Percentiles rank a stretch among this genome's conserved stretches.
phyloP scores from a whole-genome alignment of 2,329 filamentous ascomycete species.

The Delphinella strobiligena region DNA sequence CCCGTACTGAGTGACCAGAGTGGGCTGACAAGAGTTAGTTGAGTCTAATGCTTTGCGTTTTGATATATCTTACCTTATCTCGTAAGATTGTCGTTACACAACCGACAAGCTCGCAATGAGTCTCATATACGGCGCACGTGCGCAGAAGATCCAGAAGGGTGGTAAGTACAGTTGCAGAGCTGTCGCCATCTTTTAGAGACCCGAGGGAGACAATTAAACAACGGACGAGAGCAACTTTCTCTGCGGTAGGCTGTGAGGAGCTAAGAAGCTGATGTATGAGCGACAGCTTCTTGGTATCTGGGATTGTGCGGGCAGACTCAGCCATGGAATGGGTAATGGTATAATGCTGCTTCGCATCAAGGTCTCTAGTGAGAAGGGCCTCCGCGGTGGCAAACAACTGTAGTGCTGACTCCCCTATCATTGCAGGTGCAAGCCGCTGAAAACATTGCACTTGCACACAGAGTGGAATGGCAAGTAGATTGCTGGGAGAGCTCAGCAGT shows the following conservation, averaged over 20 bases:
- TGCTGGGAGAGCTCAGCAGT: neutral
- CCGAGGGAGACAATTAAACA: constrained; percentile 2
- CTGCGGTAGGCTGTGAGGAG: constrained; percentile 2
- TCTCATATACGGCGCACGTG: constrained; percentile 1
- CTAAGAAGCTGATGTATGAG: constrained; percentile 1
- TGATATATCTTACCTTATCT: constrained; percentile 11
- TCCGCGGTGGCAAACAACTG: constrained; percentile 4
- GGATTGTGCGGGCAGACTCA: neutral
- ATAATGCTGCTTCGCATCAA: constrained; percentile 4
- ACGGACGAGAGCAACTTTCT: constrained; percentile 2
- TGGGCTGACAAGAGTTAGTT: constrained; percentile 16
- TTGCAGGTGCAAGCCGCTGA: constrained; percentile 1
- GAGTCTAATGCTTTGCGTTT: no score
- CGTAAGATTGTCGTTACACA: constrained; percentile 8
- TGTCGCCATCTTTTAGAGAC: neutral
- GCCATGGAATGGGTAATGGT: constrained; percentile 2
- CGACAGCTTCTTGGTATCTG: constrained; percentile 1
- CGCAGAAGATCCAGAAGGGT: constrained; percentile 2
- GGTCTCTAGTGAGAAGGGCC: neutral
- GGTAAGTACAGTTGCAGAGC: constrained; percentile 2
- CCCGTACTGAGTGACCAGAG: constrained; percentile 30
- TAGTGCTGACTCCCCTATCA: neutral
- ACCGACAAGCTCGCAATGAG: constrained; percentile 5
- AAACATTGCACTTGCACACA: constrained; percentile 3
- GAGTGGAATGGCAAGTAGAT: neutral